Evolutionary conservation across 73 alveolate genomes (phyloP).

Genomic region (Tetrahymena borealis): DNA sequence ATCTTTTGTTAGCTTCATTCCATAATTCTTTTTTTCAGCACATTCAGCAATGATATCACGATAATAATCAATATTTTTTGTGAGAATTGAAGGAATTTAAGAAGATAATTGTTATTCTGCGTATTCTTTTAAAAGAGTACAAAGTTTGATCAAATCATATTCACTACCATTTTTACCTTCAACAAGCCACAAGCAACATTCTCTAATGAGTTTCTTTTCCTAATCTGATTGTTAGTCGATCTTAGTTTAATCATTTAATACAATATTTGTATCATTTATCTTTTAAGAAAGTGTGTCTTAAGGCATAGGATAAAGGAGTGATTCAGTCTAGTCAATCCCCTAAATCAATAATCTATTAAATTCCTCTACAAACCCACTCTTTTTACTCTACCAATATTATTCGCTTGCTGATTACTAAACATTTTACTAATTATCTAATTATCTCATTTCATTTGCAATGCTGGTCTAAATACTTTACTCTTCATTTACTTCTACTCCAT

Average conservation of each 20-base stretch:
- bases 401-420: background rate
- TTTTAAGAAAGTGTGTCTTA: background rate
- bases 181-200: background rate
- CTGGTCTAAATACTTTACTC: too few species aligned
- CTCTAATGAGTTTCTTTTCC: background rate
- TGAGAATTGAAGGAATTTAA: background rate
- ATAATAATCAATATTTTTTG: background rate
- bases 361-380: background rate
- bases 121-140: background rate
- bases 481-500: background rate
- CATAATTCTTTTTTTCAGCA: background rate
- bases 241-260: background rate
- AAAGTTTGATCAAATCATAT: background rate
- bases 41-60: background rate
- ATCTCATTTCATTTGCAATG: too few species aligned
- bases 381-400: background rate
- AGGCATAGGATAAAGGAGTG: background rate
- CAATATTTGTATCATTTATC: background rate
- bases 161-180: background rate
- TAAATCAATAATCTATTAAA: background rate
- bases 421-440: background rate
- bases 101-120: background rate
- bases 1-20: background rate
- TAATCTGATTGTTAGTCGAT: background rate
- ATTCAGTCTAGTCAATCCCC: background rate